Percentiles rank a stretch among this genome's conserved stretches.
These are phyloP conservation scores for Trametes elegans DNA, from an alignment of 768 basidiomycete species.

Conservation along the genomic window DNA sequence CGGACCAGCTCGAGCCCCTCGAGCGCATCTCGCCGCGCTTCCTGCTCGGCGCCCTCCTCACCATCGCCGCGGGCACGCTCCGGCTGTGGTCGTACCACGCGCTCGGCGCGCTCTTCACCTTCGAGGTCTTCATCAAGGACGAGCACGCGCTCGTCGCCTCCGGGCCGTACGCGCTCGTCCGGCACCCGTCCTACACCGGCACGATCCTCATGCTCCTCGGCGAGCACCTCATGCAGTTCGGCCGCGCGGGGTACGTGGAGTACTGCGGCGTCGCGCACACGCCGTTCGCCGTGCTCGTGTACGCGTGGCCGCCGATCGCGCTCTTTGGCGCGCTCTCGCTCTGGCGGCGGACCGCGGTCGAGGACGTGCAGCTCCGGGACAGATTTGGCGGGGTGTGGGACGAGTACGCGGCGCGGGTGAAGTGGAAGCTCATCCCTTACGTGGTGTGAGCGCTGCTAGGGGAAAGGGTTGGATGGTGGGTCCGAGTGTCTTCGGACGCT, in stretches of 20 bases:
- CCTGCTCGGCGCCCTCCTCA: constrained; percentile 10
- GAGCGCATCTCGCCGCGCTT: constrained; percentile 1
- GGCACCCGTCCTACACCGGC: constrained; percentile 37
- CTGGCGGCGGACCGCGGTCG: constrained; percentile 22
- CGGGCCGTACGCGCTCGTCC: constrained; percentile 39
- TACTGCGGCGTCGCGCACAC: constrained; percentile 5
- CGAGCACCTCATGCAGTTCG: constrained; percentile 9
- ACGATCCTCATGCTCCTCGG: constrained; percentile 29
- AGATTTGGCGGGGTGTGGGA: constrained; percentile 24
- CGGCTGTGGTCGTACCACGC: constrained; percentile 36
- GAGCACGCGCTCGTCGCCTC: constrained; percentile 36
- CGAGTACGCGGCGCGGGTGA: constrained; percentile 22
- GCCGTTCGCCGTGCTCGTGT: not conserved
- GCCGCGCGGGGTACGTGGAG: not conserved
- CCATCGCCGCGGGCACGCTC: constrained; percentile 29
- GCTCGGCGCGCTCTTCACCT: constrained; percentile 37
- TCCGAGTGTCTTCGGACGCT: not conserved
- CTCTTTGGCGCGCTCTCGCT: constrained; percentile 1
- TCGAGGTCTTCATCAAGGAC: constrained; percentile 34
- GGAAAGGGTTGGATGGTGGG: too few relatives aligned
- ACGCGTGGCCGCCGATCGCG: not conserved
- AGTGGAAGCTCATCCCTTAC: constrained; percentile 25
- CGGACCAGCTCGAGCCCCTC: not conserved
- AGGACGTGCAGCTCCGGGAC: constrained; percentile 21
- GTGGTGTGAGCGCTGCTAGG: constrained; percentile 1